Evolutionary conservation across 2,329 filamentous ascomycete species (phyloP), one percentile per base, ranked within the genome.

Genomic region (Emericellopsis cladophorae): DNA sequence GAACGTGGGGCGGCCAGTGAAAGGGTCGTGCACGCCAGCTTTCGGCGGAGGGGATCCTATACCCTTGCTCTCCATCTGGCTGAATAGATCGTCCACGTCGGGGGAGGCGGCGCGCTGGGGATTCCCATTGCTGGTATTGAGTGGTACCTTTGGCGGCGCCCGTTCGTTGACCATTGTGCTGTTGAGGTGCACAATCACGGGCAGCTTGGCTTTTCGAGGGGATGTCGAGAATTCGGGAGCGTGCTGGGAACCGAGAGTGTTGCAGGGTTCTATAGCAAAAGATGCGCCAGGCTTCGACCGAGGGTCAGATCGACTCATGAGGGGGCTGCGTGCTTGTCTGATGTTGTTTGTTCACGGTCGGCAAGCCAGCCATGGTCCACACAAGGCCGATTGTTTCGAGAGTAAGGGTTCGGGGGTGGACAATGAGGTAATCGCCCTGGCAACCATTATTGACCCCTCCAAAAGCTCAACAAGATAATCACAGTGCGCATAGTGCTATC

Each of bases 141-240:
- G 54, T 31, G 58, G 66, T 54, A 51, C 61, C 64, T 61, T 69
- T 46, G 59, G 65, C 44, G 54, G 68, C 51, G 51, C 68, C 48
- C 54, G 66, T 59, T 62, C 70, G 52, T 61, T 67, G 49, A 62
- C 70, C 68, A 71, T 72, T 48, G 40, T 49, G 29, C 14, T 12
- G 40, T 22, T n/a, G 38, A 31, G 12, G 33, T 40, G n/a, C 9
- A 12, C 26, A 29, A 29, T 29, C 9, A 29, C 26, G 26, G 26
- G 26, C 12, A 9, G 8, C 9, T 7, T 29, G 26, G 35, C 24
- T n/a, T 36, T 38, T 15, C 11, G 24, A 4, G 42, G 35, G 4
- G 35, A 44, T 35, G 36, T 47, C 9, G 36, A 15, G 24, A 46
- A 48, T 16, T 43, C 40, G 24, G 45, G 45, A 16, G 38, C 36